Evolutionary conservation across 1,284 basidiomycete species (phyloP).

Genomic region (Ceratobasidium sp.): DNA sequence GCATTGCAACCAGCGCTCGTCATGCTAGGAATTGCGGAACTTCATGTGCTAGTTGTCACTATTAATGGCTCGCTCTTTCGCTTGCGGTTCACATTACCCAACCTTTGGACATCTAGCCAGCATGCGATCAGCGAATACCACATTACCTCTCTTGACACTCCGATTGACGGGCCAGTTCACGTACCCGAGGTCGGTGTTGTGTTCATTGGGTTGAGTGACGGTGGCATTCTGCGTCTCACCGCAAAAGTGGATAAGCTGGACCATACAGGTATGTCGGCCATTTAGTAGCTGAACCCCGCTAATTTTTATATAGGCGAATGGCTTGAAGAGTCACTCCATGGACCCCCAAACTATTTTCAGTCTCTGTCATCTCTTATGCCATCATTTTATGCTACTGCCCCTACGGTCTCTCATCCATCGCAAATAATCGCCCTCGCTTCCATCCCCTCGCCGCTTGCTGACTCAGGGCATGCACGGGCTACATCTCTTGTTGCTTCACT

Average conservation of each 20-base stretch:
- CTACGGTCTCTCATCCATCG: slow-evolving; percentile 61
- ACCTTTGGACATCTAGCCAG: slow-evolving; percentile 48
- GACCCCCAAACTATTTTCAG: slow-evolving; percentile 33
- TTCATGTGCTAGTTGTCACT: slow-evolving; percentile 81
- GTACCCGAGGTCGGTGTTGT: slow-evolving; percentile 79
- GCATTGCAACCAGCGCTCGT: slow-evolving; percentile 75
- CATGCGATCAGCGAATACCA: slow-evolving; percentile 68
- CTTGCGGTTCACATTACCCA: slow-evolving; percentile 71
- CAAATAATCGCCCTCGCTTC: slow-evolving; percentile 77
- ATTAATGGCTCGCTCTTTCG: slow-evolving; percentile 80
- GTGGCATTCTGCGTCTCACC: slow-evolving; percentile 79
- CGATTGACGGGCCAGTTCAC: slow-evolving; percentile 69
- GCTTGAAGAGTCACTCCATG: slow-evolving; percentile 21
- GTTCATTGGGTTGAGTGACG: slow-evolving; percentile 74
- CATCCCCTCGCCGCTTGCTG: slow-evolving; percentile 70
- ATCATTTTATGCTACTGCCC: slow-evolving; percentile 60
- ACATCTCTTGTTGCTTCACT: slow-evolving; percentile 79
- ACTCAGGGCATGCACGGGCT: slow-evolving; percentile 40
- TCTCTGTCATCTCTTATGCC: slow-evolving; percentile 77
- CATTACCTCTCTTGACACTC: slow-evolving; percentile 66
- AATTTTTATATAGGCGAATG: slow-evolving; percentile 24
- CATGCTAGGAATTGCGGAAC: slow-evolving; percentile 68
- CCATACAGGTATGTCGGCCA: slow-evolving; percentile 27
- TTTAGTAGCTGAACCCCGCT: slow-evolving; percentile 1
- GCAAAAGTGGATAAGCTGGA: slow-evolving; percentile 59